phyloP scores from a whole-genome alignment of 768 basidiomycete genomes.

The Russula dissimulans region DNA sequence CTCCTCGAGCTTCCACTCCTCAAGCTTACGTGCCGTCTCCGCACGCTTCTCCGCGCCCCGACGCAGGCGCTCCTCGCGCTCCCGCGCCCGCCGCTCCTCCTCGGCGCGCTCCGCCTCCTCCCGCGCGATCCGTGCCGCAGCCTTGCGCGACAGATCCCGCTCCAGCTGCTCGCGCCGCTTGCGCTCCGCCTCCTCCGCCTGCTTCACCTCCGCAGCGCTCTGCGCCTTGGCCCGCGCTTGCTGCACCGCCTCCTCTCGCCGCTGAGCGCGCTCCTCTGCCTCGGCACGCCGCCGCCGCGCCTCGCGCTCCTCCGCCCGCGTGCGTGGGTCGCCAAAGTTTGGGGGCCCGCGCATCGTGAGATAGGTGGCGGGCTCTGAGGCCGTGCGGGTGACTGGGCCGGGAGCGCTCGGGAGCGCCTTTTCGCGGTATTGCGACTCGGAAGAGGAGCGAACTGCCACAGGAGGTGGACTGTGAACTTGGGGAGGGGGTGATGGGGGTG shows the following conservation, averaged over 20 bases:
- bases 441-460: neutral
- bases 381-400: neutral
- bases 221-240: conserved; percentile 13
- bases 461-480: too few relatives aligned
- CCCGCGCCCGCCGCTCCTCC: conserved; percentile 1
- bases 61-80: conserved; percentile 9
- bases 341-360: conserved; percentile 4
- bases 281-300: neutral
- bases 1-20: conserved; percentile 13
- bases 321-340: conserved; percentile 6
- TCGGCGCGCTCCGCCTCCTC: conserved; percentile 10
- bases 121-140: neutral
- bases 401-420: conserved; percentile 12
- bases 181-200: conserved; percentile 1
- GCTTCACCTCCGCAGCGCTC: conserved; percentile 4
- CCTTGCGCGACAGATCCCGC: conserved; percentile 4
- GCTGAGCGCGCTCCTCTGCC: neutral
- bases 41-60: conserved; percentile 10
- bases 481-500: too few relatives aligned
- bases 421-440: conserved; percentile 1
- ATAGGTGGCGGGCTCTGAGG: neutral
- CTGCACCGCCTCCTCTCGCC: conserved; percentile 2
- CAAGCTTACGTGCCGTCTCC: neutral
- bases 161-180: conserved; percentile 7
- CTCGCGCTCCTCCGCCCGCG: conserved; percentile 7